Conservation (phyloP, 23 red algal genomes). For the Agarophyton chilense region DNA sequence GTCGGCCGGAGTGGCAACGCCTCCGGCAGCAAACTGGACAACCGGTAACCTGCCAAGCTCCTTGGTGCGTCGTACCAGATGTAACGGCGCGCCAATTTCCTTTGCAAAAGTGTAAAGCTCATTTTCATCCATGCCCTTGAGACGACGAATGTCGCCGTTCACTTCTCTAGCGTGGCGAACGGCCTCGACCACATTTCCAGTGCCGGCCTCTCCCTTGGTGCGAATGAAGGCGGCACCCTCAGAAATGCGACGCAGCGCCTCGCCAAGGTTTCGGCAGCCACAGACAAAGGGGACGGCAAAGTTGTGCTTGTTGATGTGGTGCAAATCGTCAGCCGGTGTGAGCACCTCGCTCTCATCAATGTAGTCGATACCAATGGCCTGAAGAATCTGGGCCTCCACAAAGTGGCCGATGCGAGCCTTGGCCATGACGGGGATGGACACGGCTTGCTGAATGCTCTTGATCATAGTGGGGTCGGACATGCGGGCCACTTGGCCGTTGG, state of each 20-base stretch:
- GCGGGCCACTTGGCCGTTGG: constrained; percentile 85
- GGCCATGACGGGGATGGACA: constrained; percentile 99
- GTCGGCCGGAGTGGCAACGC: constrained; percentile 97
- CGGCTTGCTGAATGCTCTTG: constrained; percentile 83
- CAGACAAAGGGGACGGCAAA: constrained; percentile 98
- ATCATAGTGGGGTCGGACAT: constrained; percentile 98
- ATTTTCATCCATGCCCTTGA: constrained; percentile 86
- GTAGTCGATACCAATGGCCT: constrained; percentile 95
- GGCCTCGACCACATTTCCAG: constrained; percentile 97
- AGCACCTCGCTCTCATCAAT: constrained; percentile 99
- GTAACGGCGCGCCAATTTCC: constrained; percentile 89
- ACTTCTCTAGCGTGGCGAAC: constrained; percentile 95
- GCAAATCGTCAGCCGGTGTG: constrained; percentile 95
- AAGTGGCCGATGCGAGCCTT: constrained; percentile 99
- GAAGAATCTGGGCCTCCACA: constrained; percentile 98
- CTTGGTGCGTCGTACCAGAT: constrained; percentile 88
- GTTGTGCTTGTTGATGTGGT: constrained; percentile 98
- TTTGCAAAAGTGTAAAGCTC: constrained; percentile 99
- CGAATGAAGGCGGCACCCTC: constrained; percentile 99
- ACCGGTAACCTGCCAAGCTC: constrained; percentile 94
- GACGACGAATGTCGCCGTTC: constrained; percentile 79
- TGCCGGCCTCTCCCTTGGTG: constrained; percentile 99
- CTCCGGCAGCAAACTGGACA: constrained; percentile 98
- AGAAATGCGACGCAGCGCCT: constrained; percentile 91
- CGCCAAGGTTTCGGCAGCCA: constrained; percentile 96